Evolutionary conservation across 75 land plant genomes (phyloP).

Genomic region (Picea sitchensis): DNA sequence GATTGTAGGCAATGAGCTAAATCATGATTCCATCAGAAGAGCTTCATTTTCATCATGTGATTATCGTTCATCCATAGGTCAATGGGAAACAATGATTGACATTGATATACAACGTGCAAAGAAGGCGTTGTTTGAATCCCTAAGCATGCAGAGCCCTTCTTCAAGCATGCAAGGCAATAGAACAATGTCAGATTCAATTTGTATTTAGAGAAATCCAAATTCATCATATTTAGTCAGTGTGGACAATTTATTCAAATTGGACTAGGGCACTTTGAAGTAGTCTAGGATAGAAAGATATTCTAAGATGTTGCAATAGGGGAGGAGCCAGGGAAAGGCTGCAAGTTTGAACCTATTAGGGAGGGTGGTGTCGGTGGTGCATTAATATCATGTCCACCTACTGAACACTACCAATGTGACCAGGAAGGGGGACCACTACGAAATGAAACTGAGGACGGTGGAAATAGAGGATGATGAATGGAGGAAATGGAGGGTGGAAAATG

Average conservation of each 20-base stretch:
- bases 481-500: too few relatives aligned
- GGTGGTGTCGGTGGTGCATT: too few relatives aligned
- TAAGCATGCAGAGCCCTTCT: neutral
- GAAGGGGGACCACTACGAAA: too few relatives aligned
- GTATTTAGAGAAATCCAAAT: neutral
- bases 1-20: constrained; percentile 4
- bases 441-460: too few relatives aligned
- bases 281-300: too few relatives aligned
- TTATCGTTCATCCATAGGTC: constrained; percentile 1
- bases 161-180: neutral
- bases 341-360: too few relatives aligned
- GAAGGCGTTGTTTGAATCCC: constrained; percentile 4
- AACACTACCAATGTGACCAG: too few relatives aligned
- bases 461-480: too few relatives aligned
- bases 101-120: constrained; percentile 11
- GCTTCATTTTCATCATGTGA: neutral
- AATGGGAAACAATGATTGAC: constrained; percentile 7
- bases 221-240: constrained; percentile 50
- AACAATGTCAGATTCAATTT: neutral
- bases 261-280: too few relatives aligned
- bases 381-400: too few relatives aligned
- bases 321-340: too few relatives aligned
- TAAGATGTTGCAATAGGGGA: too few relatives aligned
- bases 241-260: constrained; percentile 63
- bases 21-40: neutral